phyloP scores from a whole-genome alignment of 2,329 filamentous ascomycete genomes.

The Trichoderma brevicompactum region DNA sequence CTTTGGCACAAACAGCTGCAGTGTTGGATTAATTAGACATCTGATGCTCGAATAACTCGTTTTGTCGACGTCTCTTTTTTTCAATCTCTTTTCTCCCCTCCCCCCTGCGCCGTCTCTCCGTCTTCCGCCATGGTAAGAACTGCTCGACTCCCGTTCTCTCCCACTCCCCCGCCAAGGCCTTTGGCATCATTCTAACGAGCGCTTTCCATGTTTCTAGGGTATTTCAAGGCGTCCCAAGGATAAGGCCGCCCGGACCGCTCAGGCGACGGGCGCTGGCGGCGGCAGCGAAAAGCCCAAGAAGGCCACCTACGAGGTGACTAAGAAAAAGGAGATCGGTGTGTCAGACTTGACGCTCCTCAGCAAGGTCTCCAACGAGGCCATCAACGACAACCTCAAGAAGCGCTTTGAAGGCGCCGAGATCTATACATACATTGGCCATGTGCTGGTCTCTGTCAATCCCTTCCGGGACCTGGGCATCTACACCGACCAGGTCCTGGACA shows the following conservation, averaged over 20 bases:
- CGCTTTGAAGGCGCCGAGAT: conserved; percentile 97
- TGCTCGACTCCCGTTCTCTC: conserved; percentile 26
- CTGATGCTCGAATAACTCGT: conserved; percentile 37
- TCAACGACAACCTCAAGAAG: conserved; percentile 99
- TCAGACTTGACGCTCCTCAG: conserved; percentile 96
- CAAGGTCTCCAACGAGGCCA: conserved; percentile 98
- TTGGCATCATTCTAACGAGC: conserved; percentile 19
- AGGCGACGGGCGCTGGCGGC: conserved; percentile 44
- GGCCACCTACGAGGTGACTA: conserved; percentile 91
- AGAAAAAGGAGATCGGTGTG: conserved; percentile 99
- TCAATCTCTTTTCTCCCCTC: conserved; percentile 20
- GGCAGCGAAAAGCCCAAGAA: conserved; percentile 78
- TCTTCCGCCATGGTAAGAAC: conserved; percentile 42
- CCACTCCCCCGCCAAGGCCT: background rate
- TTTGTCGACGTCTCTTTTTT: conserved; percentile 27
- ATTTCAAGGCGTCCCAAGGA: conserved; percentile 50
- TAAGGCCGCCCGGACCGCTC: conserved; percentile 45
- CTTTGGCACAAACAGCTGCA: background rate
- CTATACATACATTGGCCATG: conserved; percentile 99
- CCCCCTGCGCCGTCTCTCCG: conserved; percentile 30
- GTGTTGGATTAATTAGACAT: conserved; percentile 28
- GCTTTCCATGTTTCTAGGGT: conserved; percentile 39
- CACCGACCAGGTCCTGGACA: conserved; percentile 89
- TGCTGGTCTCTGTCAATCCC: conserved; percentile 97
- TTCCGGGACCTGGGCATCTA: conserved; percentile 98